These are phyloP conservation scores for Achaetomium macrosporum DNA, from an alignment of 2,329 filamentous ascomycete genomes.

Conservation along the genomic window DNA sequence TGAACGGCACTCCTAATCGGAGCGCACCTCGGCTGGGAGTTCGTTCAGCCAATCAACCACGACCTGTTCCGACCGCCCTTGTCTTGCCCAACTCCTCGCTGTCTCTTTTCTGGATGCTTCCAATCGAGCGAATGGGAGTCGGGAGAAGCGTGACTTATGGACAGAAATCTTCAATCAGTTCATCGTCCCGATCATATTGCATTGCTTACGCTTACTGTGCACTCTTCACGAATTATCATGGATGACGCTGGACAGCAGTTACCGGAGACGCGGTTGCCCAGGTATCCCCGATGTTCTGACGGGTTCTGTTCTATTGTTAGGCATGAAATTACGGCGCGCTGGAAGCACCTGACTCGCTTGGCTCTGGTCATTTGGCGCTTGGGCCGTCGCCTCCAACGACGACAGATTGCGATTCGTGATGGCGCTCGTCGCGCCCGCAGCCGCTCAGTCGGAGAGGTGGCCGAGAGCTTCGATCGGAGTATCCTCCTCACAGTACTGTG, in stretches of 20 bases:
- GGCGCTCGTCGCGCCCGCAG: conserved; percentile 1
- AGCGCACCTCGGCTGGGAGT: background rate
- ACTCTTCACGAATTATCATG: too few species aligned
- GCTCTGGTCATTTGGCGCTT: conserved; percentile 5
- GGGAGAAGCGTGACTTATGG: background rate
- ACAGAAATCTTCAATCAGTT: background rate
- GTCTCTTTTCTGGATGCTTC: background rate
- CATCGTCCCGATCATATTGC: too few species aligned
- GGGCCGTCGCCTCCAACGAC: background rate
- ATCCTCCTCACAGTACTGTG: too few species aligned
- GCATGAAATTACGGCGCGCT: too few species aligned
- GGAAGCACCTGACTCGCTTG: background rate
- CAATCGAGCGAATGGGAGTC: background rate
- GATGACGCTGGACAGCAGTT: too few species aligned
- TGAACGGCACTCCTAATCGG: conserved; percentile 11
- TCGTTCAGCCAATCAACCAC: conserved; percentile 11
- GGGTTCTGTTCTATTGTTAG: too few species aligned
- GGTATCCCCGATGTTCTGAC: too few species aligned
- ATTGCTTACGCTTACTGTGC: too few species aligned
- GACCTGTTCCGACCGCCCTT: background rate
- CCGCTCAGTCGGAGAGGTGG: conserved; percentile 11
- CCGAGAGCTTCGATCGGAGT: background rate
- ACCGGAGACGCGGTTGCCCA: too few species aligned
- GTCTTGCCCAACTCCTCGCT: conserved; percentile 1
- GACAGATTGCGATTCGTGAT: background rate